Conservation (phyloP, 1,284 basidiomycete genomes). For the Rhodotorula sp. region DNA sequence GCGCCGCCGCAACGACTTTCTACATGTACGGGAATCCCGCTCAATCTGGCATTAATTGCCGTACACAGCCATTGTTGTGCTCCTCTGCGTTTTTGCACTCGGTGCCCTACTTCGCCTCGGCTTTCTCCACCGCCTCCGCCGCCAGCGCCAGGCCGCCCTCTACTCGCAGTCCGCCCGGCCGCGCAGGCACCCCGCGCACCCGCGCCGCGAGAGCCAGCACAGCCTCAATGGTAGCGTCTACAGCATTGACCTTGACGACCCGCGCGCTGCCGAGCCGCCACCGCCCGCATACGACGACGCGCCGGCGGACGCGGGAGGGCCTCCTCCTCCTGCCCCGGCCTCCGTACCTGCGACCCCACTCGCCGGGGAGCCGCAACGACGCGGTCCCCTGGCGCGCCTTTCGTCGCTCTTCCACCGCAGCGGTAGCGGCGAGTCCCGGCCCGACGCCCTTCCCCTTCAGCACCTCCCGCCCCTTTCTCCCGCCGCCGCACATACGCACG, state of each 20-base stretch:
- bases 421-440: neutral
- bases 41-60: no score
- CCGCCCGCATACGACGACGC: neutral
- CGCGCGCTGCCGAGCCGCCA: neutral
- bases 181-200: neutral
- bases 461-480: neutral
- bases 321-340: neutral
- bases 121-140: slow-evolving; percentile 9
- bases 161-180: neutral
- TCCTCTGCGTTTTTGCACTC: slow-evolving; percentile 14
- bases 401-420: neutral
- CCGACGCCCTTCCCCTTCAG: neutral
- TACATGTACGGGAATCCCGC: no score
- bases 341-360: no score
- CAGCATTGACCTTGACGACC: neutral
- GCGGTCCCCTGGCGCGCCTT: neutral
- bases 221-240: neutral
- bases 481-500: neutral
- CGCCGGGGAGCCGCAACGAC: no score
- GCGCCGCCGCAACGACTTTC: neutral
- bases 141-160: neutral
- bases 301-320: neutral
- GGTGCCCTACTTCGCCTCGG: slow-evolving; percentile 10
- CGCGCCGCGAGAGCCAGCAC: neutral
- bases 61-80: slow-evolving; percentile 17